Evolutionary conservation across 2,329 filamentous ascomycete genomes (phyloP).

Genomic region (Seiridium cupressi): DNA sequence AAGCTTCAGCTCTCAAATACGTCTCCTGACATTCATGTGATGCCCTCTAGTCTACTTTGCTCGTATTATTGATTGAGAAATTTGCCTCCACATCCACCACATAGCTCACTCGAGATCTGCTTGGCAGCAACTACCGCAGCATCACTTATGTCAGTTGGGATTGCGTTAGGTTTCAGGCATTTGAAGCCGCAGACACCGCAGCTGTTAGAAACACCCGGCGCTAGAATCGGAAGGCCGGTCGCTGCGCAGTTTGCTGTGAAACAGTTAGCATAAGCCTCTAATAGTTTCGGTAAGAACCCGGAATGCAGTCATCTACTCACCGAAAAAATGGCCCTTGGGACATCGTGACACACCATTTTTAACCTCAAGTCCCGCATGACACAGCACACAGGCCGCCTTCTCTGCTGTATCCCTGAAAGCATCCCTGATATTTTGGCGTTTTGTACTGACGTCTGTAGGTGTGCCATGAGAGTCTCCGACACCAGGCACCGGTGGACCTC

Average conservation of each 20-base stretch:
- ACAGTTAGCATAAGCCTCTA: neutral
- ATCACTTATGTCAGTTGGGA: constrained; percentile 26
- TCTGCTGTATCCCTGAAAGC: constrained; percentile 36
- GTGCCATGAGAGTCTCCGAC: constrained; percentile 16
- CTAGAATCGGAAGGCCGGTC: constrained; percentile 53
- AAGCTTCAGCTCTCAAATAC: too few species aligned
- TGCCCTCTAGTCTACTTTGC: too few species aligned
- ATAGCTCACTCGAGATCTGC: constrained; percentile 24
- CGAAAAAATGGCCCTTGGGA: constrained; percentile 36
- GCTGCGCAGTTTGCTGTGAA: constrained; percentile 49
- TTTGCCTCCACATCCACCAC: constrained; percentile 29
- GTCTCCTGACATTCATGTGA: too few species aligned
- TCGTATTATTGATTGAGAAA: constrained; percentile 17
- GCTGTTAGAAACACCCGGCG: constrained; percentile 50
- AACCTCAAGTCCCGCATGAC: constrained; percentile 32
- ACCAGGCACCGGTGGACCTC: constrained; percentile 44
- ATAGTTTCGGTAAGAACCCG: neutral
- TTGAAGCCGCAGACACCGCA: constrained; percentile 55
- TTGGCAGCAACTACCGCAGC: constrained; percentile 16
- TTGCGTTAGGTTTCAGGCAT: constrained; percentile 43
- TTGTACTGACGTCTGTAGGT: neutral
- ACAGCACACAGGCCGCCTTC: constrained; percentile 47
- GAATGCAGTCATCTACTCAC: constrained; percentile 14
- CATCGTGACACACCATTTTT: constrained; percentile 36
- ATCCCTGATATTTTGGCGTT: constrained; percentile 15